These are phyloP conservation scores for Amanita muscaria DNA, from an alignment of 768 basidiomycete genomes.

Conservation along the genomic window DNA sequence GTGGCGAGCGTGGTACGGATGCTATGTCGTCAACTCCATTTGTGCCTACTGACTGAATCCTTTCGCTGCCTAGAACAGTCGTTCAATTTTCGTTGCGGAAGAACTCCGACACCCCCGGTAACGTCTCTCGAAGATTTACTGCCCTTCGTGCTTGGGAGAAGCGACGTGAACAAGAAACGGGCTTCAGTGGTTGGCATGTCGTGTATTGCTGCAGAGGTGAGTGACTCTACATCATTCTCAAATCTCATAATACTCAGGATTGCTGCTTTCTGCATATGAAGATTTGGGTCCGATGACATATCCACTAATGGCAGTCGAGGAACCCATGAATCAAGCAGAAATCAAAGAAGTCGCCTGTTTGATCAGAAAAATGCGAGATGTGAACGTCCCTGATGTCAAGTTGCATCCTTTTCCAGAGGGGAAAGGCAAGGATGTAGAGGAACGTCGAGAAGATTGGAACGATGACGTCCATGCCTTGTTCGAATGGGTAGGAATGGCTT, in stretches of 20 bases:
- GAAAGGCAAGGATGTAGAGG: slow-evolving; percentile 14
- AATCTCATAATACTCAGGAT: neutral
- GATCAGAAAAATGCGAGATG: slow-evolving; percentile 20
- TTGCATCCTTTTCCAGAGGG: slow-evolving; percentile 2
- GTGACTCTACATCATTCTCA: neutral
- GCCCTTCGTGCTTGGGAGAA: slow-evolving; percentile 45
- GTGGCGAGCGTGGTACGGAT: slow-evolving; percentile 40
- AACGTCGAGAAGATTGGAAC: slow-evolving; percentile 43
- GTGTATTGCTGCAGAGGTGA: slow-evolving; percentile 27
- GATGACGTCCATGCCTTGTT: slow-evolving; percentile 38
- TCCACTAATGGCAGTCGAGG: neutral
- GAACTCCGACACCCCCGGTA: slow-evolving; percentile 26
- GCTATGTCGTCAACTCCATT: neutral
- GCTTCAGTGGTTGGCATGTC: slow-evolving; percentile 35
- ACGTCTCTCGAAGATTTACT: slow-evolving; percentile 28
- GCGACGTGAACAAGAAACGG: slow-evolving; percentile 23
- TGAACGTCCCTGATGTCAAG: slow-evolving; percentile 31
- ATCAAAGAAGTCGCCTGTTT: slow-evolving; percentile 19
- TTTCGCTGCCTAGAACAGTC: slow-evolving; percentile 23
- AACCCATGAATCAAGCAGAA: slow-evolving; percentile 6
- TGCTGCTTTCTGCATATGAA: neutral
- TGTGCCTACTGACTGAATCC: neutral
- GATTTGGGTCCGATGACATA: slow-evolving; percentile 15
- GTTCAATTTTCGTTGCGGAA: slow-evolving; percentile 38
- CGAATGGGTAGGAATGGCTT: slow-evolving; percentile 71